Evolutionary conservation across 352 stramenopile species (phyloP).

Genomic region (Blastocystis hominis): DNA sequence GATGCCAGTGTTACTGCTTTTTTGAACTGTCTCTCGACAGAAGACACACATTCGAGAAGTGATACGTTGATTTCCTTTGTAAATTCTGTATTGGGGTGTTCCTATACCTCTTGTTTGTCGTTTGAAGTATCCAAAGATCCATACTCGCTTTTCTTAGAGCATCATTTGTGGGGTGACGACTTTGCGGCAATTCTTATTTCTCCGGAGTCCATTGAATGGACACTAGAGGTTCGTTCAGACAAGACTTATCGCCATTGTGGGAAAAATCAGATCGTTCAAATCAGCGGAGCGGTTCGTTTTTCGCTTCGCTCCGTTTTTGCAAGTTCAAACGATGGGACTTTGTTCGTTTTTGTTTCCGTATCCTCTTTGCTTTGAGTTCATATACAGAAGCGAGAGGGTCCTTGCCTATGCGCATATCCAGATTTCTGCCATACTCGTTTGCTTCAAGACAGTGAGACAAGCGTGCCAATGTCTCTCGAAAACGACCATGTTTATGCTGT

Average conservation of each 20-base stretch:
- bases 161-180: neutral
- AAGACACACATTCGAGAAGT: neutral
- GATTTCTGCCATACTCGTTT: neutral
- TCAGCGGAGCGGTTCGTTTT: neutral
- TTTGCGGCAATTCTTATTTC: neutral
- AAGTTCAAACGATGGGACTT: too few species aligned
- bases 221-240: neutral
- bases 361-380: neutral
- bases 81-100: neutral
- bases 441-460: neutral
- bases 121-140: neutral
- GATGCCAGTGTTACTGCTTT: neutral
- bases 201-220: neutral
- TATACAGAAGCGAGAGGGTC: neutral
- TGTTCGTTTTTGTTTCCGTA: neutral
- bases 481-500: conserved; percentile 66
- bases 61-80: neutral
- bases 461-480: conserved; percentile 59
- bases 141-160: neutral
- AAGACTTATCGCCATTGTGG: neutral
- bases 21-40: neutral
- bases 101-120: neutral
- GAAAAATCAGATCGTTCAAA: neutral
- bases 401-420: neutral
- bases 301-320: neutral